Evolutionary conservation across 1,284 basidiomycete species (phyloP).

Genomic region (Apiotrichum sp.): DNA sequence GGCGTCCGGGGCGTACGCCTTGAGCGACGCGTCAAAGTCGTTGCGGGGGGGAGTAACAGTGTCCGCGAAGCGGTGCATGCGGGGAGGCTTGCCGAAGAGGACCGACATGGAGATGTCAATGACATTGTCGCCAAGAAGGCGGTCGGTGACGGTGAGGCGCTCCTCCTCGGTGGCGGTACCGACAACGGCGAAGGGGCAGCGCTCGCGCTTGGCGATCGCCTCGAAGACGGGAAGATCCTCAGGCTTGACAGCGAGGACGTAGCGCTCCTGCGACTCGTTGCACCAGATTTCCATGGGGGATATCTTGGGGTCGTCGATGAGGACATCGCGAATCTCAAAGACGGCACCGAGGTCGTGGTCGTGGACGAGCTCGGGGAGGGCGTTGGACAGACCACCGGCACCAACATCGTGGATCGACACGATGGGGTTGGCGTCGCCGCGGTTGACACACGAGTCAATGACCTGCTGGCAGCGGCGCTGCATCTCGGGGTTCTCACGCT

Average conservation of each 20-base stretch:
- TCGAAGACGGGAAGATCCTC: conserved; percentile 59
- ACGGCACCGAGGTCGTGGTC: conserved; percentile 82
- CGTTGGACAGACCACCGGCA: conserved; percentile 93
- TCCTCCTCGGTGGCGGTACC: conserved; percentile 77
- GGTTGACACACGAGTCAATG: conserved; percentile 78
- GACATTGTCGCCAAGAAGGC: conserved; percentile 69
- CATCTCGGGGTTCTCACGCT: conserved; percentile 98
- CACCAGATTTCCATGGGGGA: conserved; percentile 99
- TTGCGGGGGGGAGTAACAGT: conserved; percentile 53
- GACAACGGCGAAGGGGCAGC: conserved; percentile 82
- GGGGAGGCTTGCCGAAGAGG: conserved; percentile 93
- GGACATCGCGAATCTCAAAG: conserved; percentile 93
- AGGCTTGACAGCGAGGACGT: conserved; percentile 79
- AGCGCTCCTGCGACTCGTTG: conserved; percentile 97
- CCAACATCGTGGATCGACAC: conserved; percentile 98
- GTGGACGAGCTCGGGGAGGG: conserved; percentile 93
- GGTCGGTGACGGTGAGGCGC: conserved; percentile 80
- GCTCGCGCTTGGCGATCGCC: conserved; percentile 74
- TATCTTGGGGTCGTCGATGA: conserved; percentile 87
- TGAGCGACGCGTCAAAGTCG: conserved; percentile 68
- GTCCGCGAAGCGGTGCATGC: conserved; percentile 73
- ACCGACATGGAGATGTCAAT: conserved; percentile 91
- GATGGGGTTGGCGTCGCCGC: conserved; percentile 67
- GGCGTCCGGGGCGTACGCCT: conserved; percentile 55
- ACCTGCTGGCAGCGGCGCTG: conserved; percentile 95